Conservation (phyloP, 2,329 filamentous ascomycete genomes). For the Fusarium nelsonii region DNA sequence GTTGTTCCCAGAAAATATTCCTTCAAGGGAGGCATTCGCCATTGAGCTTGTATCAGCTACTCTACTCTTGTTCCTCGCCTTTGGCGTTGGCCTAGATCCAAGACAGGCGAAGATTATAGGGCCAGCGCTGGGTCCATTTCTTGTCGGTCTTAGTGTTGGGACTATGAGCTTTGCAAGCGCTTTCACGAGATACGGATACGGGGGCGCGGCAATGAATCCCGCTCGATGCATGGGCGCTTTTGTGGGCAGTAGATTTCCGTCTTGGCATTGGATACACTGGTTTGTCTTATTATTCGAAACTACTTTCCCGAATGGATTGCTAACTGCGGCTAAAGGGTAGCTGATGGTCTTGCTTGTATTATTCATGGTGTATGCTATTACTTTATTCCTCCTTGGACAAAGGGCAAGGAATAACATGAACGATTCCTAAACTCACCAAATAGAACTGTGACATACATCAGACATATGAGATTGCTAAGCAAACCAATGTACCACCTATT, state of each 20-base stretch:
- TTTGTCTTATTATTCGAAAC: not conserved
- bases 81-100: slow-evolving; percentile 67
- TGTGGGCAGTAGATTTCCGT: slow-evolving; percentile 40
- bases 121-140: slow-evolving; percentile 61
- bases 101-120: slow-evolving; percentile 63
- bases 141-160: slow-evolving; percentile 59
- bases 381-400: slow-evolving; percentile 37
- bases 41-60: slow-evolving; percentile 63
- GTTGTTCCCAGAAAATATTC: slow-evolving; percentile 45
- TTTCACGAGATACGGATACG: slow-evolving; percentile 45
- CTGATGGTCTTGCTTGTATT: slow-evolving; percentile 23
- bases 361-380: slow-evolving; percentile 36
- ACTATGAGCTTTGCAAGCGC: slow-evolving; percentile 54
- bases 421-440: not conserved
- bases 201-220: slow-evolving; percentile 40
- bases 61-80: slow-evolving; percentile 63
- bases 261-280: slow-evolving; percentile 48
- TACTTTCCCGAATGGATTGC: too few species aligned
- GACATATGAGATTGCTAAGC: too few species aligned
- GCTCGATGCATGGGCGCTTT: slow-evolving; percentile 42
- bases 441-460: too few species aligned
- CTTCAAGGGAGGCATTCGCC: slow-evolving; percentile 54
- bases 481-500: too few species aligned
- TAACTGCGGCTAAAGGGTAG: slow-evolving; percentile 19
- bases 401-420: not conserved